Evolutionary conservation across 768 basidiomycete genomes (phyloP), one percentile per base, ranked within the genome.

Genomic region (Suillus fuscotomentosus): DNA sequence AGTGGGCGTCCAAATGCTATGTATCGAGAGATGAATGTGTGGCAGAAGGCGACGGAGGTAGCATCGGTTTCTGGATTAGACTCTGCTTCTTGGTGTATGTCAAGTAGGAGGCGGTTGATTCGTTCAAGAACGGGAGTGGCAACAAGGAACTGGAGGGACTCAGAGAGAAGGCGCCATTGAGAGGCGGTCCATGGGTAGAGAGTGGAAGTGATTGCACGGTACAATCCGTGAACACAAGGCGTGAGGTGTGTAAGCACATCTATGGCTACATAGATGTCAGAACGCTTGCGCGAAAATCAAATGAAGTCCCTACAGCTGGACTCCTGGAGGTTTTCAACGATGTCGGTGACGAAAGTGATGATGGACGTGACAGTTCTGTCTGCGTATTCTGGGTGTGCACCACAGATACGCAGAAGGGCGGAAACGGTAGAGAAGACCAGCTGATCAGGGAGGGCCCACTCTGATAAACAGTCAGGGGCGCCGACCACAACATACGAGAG

Each of bases 401-500:
- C 83, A 24, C 90, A 86, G 24, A 94, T 78, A 60, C 86, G 81
- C 53, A 96, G 80, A 9, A 94, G 78, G 13, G 93, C 90, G 5
- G 89, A 90, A 27, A 93, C 83, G 4, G 88, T 92, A 1, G 90
- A 88, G 71, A 83, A 91, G 1, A 92, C 88, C 47, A 96, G 83
- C 70, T 94, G 91, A 75, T 96, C 92, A 43, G 94, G 89, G 39
- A 93, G 81, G 3, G 93, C 84, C 93, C 93, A 95, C 68, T 92
- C 94, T 95, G 51, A n/a, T 43, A 36, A 20, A 36, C 14, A 22
- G 24, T 66, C 17, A 70, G 53, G 31, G 6, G 60, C 55, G 45
- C 24, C 36, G 7, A 43, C 48, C 15, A 14, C 27, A 27, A 5
- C 20, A 47, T 34, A 48, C 34, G 24, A 15, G 56, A 47, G 54